phyloP scores from a whole-genome alignment of 345 rosid genomes.

The Salix udensis region DNA sequence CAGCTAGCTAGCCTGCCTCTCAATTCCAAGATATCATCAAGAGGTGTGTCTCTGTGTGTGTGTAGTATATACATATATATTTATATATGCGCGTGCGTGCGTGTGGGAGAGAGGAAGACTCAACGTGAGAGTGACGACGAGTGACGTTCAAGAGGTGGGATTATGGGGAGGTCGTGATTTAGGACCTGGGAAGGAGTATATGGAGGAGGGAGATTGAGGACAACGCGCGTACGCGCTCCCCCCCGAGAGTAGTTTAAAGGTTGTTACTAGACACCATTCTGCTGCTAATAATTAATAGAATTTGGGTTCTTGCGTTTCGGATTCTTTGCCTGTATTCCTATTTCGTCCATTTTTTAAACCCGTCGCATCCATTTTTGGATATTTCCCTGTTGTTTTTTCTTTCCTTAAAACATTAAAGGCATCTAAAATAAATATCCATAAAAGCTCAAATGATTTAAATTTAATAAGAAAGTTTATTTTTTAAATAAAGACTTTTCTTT shows the following conservation, averaged over 20 bases:
- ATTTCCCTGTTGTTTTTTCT: background rate
- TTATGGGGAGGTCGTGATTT: too few relatives aligned
- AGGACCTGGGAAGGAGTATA: background rate
- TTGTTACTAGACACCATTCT: background rate
- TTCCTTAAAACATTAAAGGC: too few relatives aligned
- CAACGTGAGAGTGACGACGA: background rate
- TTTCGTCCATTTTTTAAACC: background rate
- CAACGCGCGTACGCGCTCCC: slow-evolving; percentile 3
- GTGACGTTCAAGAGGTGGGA: background rate
- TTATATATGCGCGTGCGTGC: background rate
- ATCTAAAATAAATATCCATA: too few relatives aligned
- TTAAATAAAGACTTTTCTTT: too few relatives aligned
- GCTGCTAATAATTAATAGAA: background rate
- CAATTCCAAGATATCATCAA: background rate
- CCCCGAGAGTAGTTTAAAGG: background rate
- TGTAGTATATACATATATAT: too few relatives aligned
- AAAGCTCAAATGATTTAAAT: too few relatives aligned
- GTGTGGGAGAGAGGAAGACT: background rate
- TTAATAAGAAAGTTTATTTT: too few relatives aligned
- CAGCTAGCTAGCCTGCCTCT: background rate
- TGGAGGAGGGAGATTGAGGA: background rate
- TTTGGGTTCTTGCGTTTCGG: background rate
- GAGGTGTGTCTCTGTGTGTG: background rate
- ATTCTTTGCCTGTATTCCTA: background rate
- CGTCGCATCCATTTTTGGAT: background rate